phyloP scores from a whole-genome alignment of 768 basidiomycete genomes.

The Lentinula detonsa region DNA sequence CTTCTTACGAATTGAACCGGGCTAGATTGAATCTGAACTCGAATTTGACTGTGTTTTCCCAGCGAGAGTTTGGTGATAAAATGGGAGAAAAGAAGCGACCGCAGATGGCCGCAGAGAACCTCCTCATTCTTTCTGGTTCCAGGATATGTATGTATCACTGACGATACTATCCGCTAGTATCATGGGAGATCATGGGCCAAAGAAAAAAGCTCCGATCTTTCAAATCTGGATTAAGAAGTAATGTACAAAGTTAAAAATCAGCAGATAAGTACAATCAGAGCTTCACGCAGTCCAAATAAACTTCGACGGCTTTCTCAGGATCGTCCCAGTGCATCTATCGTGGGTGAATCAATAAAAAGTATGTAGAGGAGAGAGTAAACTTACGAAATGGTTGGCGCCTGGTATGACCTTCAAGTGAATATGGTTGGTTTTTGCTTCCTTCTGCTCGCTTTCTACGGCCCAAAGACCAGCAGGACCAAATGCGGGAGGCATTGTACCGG shows the following conservation, averaged over 20 bases:
- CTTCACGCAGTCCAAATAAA: not conserved
- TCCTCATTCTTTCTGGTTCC: no score
- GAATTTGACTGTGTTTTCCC: no score
- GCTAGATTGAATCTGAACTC: no score
- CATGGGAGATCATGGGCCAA: not conserved
- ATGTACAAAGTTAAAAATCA: not conserved
- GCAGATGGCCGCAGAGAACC: no score
- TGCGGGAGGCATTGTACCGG: not conserved
- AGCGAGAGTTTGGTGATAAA: no score
- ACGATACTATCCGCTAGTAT: no score
- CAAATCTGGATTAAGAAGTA: not conserved
- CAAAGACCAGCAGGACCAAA: conserved; percentile 11
- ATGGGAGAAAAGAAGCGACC: no score
- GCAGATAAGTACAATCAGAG: not conserved
- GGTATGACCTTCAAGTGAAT: conserved; percentile 12
- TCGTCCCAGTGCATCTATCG: not conserved
- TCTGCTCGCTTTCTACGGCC: conserved; percentile 14
- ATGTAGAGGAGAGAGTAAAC: conserved; percentile 1
- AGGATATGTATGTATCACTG: no score
- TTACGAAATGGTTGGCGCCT: conserved; percentile 19
- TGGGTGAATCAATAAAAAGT: not conserved
- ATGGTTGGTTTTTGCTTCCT: not conserved
- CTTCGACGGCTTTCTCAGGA: not conserved
- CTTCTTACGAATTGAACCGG: no score
- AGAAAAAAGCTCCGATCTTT: not conserved